Conservation (phyloP, 805 yeast species). For the Peterozyma toletana region DNA sequence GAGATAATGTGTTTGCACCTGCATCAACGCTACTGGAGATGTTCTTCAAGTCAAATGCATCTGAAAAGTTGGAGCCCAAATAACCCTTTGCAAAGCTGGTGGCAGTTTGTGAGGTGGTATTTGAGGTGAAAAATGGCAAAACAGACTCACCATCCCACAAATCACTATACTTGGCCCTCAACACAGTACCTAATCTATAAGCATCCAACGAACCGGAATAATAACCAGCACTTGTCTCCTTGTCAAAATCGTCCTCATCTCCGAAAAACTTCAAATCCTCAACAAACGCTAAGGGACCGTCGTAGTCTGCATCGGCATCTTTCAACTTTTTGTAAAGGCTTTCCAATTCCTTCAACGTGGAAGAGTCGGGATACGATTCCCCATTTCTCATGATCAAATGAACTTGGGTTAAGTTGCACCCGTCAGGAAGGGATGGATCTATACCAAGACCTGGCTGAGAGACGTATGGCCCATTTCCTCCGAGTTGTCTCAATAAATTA, state of each 20-base stretch:
- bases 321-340: slow-evolving; percentile 25
- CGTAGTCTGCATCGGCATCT: slow-evolving; percentile 25
- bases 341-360: slow-evolving; percentile 21
- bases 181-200: slow-evolving; percentile 35
- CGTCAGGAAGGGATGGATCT: slow-evolving; percentile 36
- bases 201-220: slow-evolving; percentile 42
- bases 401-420: slow-evolving; percentile 56
- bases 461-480: slow-evolving; percentile 52
- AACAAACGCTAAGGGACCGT: slow-evolving; percentile 48
- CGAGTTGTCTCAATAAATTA: slow-evolving; percentile 42
- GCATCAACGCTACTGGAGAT: slow-evolving; percentile 31
- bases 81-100: slow-evolving; percentile 40
- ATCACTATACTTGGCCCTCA: slow-evolving; percentile 33
- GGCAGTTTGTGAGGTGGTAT: slow-evolving; percentile 40
- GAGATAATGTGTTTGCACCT: slow-evolving; percentile 46
- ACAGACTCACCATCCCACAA: slow-evolving; percentile 28
- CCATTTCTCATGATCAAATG: slow-evolving; percentile 74
- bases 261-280: slow-evolving; percentile 48
- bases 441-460: slow-evolving; percentile 48
- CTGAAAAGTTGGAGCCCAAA: slow-evolving; percentile 30
- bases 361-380: slow-evolving; percentile 59
- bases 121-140: slow-evolving; percentile 41
- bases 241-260: slow-evolving; percentile 23
- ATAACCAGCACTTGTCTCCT: slow-evolving; percentile 34
- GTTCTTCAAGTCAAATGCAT: slow-evolving; percentile 25